Base-by-base conservation (phyloP, 2,329 filamentous ascomycete genomes). In the Hypoxylon sp. region DNA sequence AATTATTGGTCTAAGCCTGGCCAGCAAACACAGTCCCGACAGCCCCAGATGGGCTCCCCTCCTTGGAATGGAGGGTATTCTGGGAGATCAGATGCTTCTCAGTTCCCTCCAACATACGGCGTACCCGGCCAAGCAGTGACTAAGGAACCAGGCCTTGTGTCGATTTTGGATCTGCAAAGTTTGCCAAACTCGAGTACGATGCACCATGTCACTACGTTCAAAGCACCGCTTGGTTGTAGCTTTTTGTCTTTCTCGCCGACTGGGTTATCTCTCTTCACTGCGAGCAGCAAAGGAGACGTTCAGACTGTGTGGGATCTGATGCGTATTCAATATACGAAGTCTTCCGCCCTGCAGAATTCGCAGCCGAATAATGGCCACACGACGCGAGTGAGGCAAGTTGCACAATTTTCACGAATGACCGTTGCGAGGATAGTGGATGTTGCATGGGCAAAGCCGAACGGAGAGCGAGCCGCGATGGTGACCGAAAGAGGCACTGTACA, bases 401-500 rank as follows among this genome's bases (percentile, higher is more conserved):
- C 94, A 6, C 90, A 94, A 67, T 98, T 97, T 77, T 93, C 93
- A 19, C 90, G 96, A 44, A 92, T 98, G 88, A 98, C 95, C 1
- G 92, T 95, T 53, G 94, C 96, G 2, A 92, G 93, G 59, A 93
- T 98, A 61, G 88, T 98, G 22, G 95, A 98, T 76, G 92, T 97
- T 46, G 89, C 90, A 2, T 99, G 96, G 96, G 91, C 92, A 1
- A 87, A 88, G 60, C 93, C 93, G 3, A 90, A 91, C 62, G 93
- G 93, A 22, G 93, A 97, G 77, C 91, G 92, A 65, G 83, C 97
- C 42, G 95, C 94, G 1, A 90, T 99, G 81, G 90, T 98, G 26
- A 98, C 96, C 0, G 94, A 97, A 75, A 92, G 94, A 73, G 94
- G 95, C n/a, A 99, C 96, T 8, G 90, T 98, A 10, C 96, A 99